Conservation (phyloP, 1,284 basidiomycete genomes). For the Cutaneotrichosporon spelunceum region DNA sequence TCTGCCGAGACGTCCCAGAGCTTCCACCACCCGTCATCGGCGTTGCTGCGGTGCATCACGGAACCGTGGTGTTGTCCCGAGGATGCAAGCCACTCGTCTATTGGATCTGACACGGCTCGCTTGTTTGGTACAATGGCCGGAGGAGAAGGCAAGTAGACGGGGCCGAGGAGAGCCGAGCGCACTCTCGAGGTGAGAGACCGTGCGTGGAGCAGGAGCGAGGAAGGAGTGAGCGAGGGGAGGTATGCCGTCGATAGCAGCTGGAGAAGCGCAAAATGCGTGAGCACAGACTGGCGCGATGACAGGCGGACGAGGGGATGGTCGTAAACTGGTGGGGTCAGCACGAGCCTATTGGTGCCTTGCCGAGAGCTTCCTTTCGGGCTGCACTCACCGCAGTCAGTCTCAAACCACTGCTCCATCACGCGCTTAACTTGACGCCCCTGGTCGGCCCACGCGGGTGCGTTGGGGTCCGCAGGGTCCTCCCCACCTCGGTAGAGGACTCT, state of each 20-base stretch:
- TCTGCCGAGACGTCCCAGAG: constrained; percentile 47
- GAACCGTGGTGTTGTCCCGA: constrained; percentile 11
- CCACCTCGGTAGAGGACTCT: constrained; percentile 43
- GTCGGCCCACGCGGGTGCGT: constrained; percentile 27
- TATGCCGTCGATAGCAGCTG: constrained; percentile 36
- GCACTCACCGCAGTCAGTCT: constrained; percentile 42
- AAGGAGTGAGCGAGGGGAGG: constrained; percentile 34
- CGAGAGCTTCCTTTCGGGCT: neutral
- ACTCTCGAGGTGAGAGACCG: constrained; percentile 23
- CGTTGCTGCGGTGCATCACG: constrained; percentile 10
- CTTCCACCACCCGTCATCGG: constrained; percentile 39
- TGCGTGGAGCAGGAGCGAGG: constrained; percentile 28
- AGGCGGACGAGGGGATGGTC: constrained; percentile 42
- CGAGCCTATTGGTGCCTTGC: neutral
- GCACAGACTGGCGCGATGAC: constrained; percentile 32
- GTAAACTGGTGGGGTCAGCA: constrained; percentile 33
- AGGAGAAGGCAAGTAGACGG: constrained; percentile 11
- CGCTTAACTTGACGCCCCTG: constrained; percentile 35
- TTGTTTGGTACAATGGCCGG: constrained; percentile 2
- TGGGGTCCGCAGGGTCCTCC: constrained; percentile 24
- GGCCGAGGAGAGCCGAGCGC: constrained; percentile 21
- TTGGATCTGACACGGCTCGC: constrained; percentile 6
- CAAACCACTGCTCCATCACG: constrained; percentile 44
- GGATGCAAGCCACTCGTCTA: constrained; percentile 29
- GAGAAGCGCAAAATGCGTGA: constrained; percentile 38